Evolutionary conservation across 2,329 filamentous ascomycete species (phyloP), one percentile per base, ranked within the genome.

Genomic region (Sporothrix humicola): DNA sequence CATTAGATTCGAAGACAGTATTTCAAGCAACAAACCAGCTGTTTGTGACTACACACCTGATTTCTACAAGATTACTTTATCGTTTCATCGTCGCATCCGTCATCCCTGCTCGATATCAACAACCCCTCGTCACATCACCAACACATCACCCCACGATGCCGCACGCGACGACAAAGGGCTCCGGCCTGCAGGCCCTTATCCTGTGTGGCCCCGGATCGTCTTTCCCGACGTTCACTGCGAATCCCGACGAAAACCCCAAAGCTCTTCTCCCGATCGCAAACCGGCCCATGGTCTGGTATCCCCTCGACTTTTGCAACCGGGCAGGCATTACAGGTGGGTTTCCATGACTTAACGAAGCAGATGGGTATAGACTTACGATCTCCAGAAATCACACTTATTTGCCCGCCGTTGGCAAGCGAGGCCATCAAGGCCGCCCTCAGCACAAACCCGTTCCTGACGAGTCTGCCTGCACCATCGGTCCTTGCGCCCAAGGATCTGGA

Each of bases 251-350:
- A 79, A 91, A 93, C 75, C 93, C 93, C 10, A 96, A 96, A 82
- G 93, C 93, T 10, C 87, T 96, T 26, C 83, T 96, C 8, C 93
- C 93, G 6, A 92, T 96, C 74, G 93, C 93, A 50, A 96, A 96
- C 81, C 84, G 93, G 77, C 93, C 93, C 0, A 96, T 96, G 93
- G 91, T 96, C 63, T 95, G 93, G 92, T 96, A 96, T 81, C 91
- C 93, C 6, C 88, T 96, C 56, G 93, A 95, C 78, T 95, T 93
- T 83, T 95, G 93, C 82, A 92, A 94, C 79, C 89, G 93, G 52
- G 93, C 92, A 81, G 93, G 93, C 77, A 89, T 95, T 77, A 92
- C 91, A 79, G 87, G 92, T 93, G 48, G 8, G 42, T 71, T 13
- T 7, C 15, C 46, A 2, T 31, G 26, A 48, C 15, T 20, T 12